Percentiles rank a stretch among this genome's conserved stretches.
Evolutionary conservation across 805 yeast genomes (phyloP).

Genomic region (Phaffomyces thermotolerans): DNA sequence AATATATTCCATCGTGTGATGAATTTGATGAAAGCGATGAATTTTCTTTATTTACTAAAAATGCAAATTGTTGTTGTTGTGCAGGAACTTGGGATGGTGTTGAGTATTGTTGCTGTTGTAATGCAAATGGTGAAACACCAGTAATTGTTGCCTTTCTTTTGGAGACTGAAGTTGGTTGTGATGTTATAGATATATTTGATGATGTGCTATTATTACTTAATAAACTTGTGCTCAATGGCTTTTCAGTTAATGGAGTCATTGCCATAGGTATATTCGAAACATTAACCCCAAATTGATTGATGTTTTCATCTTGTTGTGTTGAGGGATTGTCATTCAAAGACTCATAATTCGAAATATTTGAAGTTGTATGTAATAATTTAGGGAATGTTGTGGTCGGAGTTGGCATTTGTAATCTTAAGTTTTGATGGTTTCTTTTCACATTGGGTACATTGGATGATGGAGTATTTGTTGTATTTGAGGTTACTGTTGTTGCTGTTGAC

Average conservation of each 20-base stretch:
- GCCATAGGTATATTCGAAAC: constrained; percentile 48
- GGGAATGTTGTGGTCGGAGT: constrained; percentile 43
- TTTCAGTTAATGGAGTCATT: constrained; percentile 79
- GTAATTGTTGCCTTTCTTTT: constrained; percentile 9
- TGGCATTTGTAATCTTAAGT: constrained; percentile 69
- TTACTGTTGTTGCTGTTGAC: neutral
- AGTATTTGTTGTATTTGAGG: neutral
- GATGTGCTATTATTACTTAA: neutral
- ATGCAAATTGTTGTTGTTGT: constrained; percentile 4
- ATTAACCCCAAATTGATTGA: constrained; percentile 65
- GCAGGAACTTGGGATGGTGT: constrained; percentile 4
- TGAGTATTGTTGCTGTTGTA: constrained; percentile 2
- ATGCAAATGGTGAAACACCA: constrained; percentile 2
- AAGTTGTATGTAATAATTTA: constrained; percentile 27
- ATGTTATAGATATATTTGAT: neutral
- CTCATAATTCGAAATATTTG: constrained; percentile 19
- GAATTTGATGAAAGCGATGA: constrained; percentile 11
- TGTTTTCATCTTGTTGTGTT: constrained; percentile 30
- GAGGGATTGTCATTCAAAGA: neutral
- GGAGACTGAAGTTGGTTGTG: constrained; percentile 1
- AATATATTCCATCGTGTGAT: constrained; percentile 5
- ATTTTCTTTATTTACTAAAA: constrained; percentile 2
- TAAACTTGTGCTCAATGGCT: constrained; percentile 17
- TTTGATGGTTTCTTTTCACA: constrained; percentile 40
- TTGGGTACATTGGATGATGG: constrained; percentile 1